A percentile compares a stretch with the other conserved stretches of the same genome.
Conservation (phyloP, 768 basidiomycete genomes). For the Megacollybia marginata region DNA sequence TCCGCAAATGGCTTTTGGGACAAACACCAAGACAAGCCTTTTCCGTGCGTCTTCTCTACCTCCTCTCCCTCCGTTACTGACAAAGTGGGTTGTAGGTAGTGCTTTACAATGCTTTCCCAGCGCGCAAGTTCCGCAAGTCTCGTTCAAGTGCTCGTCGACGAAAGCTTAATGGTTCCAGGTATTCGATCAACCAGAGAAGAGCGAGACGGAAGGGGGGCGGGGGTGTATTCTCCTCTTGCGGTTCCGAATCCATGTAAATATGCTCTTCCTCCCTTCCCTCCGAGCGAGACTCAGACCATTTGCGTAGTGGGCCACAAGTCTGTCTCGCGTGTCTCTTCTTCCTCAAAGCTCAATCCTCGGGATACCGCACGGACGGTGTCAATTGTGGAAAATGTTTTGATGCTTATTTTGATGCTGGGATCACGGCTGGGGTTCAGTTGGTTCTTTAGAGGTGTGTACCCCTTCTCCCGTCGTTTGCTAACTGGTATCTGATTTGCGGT, state of each 20-base stretch:
- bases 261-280: constrained; percentile 11
- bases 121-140: constrained; percentile 44
- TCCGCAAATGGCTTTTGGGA: too few relatives aligned
- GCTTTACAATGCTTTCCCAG: constrained; percentile 39
- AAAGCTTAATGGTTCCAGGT: constrained; percentile 22
- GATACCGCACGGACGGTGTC: constrained; percentile 25
- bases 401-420: constrained; percentile 50
- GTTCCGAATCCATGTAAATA: constrained; percentile 44
- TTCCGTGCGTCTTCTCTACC: constrained; percentile 10
- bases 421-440: constrained; percentile 40
- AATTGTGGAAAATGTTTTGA: constrained; percentile 40
- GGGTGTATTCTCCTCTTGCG: constrained; percentile 37
- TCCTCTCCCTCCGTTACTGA: too few relatives aligned
- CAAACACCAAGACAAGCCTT: constrained; percentile 62
- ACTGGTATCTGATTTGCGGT: too few relatives aligned
- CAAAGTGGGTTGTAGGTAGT: constrained; percentile 28
- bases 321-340: constrained; percentile 64
- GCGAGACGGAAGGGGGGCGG: constrained; percentile 44
- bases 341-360: constrained; percentile 32
- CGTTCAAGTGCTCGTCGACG: too few relatives aligned
- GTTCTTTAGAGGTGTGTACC: constrained; percentile 29
- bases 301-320: constrained; percentile 56
- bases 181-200: constrained; percentile 43
- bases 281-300: constrained; percentile 5
- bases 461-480: too few relatives aligned